Evolutionary conservation across 371 early-diverging fungal species (phyloP).

Genomic region (Nematocida sp.): DNA sequence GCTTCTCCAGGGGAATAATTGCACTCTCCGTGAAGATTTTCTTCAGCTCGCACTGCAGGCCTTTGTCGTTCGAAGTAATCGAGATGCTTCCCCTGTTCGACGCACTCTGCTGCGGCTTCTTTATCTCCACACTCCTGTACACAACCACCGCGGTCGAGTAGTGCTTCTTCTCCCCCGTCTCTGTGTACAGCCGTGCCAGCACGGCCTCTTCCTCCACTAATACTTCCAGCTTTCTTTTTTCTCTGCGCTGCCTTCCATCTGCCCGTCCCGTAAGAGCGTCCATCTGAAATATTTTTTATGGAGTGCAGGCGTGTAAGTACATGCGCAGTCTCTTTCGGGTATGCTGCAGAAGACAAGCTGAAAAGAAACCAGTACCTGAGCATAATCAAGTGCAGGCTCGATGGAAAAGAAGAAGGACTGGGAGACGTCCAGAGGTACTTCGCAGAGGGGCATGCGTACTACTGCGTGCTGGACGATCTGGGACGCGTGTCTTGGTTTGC

Average conservation of each 20-base stretch:
- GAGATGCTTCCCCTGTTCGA: not conserved
- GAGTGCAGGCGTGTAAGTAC: slow-evolving; percentile 41
- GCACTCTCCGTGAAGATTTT: slow-evolving; percentile 5
- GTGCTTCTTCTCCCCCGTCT: not conserved
- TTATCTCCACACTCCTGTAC: not conserved
- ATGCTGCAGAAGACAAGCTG: not conserved
- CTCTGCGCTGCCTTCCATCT: slow-evolving; percentile 7
- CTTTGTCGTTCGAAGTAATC: slow-evolving; percentile 6
- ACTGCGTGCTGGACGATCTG: not conserved
- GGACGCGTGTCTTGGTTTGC: slow-evolving; percentile 17
- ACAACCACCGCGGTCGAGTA: slow-evolving; percentile 18
- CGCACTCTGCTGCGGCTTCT: slow-evolving; percentile 1
- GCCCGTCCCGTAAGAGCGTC: not conserved
- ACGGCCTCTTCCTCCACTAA: not conserved
- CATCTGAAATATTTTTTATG: slow-evolving; percentile 36
- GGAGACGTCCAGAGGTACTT: slow-evolving; percentile 3
- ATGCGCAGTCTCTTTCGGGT: slow-evolving; percentile 8
- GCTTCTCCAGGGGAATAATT: slow-evolving; percentile 9
- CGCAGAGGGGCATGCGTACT: not conserved
- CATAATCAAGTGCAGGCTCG: slow-evolving; percentile 7
- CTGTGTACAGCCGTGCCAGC: not conserved
- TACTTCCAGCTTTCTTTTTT: not conserved
- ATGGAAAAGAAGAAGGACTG: not conserved
- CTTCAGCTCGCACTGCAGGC: slow-evolving; percentile 11
- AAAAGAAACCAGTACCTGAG: slow-evolving; percentile 44